A percentile compares a stretch with the other conserved stretches of the same genome.
Conservation (phyloP, 2,329 filamentous ascomycete genomes). For the Aspergillus sp. region DNA sequence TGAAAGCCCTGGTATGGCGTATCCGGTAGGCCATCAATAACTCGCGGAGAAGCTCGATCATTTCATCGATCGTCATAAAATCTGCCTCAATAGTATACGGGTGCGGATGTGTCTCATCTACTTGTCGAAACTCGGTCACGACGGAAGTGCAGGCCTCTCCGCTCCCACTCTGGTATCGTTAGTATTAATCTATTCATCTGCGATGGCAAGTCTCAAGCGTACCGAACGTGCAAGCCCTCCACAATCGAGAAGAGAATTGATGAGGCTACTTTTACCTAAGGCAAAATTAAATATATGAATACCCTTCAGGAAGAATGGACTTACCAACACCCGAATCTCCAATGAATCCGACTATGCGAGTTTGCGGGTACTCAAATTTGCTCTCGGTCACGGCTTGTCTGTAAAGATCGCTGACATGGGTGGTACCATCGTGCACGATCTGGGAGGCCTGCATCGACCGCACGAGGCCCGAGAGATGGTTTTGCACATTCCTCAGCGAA, state of each 20-base stretch:
- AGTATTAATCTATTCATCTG: neutral
- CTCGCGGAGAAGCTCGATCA: conserved; percentile 8
- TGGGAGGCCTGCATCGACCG: neutral
- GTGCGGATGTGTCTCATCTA: conserved; percentile 1
- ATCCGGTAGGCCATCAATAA: neutral
- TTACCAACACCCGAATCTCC: conserved; percentile 7
- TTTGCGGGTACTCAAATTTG: conserved; percentile 5
- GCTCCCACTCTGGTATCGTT: conserved; percentile 6
- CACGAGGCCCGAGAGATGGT: neutral
- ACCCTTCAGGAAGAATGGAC: neutral
- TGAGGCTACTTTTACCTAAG: conserved; percentile 5
- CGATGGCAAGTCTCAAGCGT: neutral
- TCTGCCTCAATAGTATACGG: conserved; percentile 11
- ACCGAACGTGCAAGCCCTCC: conserved; percentile 10
- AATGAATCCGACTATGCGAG: conserved; percentile 6
- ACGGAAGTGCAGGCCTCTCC: conserved; percentile 12
- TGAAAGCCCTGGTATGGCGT: neutral
- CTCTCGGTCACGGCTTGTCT: neutral
- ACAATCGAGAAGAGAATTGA: conserved; percentile 11
- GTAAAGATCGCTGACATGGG: neutral
- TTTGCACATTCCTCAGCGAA: neutral
- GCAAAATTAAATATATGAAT: neutral
- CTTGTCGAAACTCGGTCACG: conserved; percentile 12
- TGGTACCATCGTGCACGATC: neutral
- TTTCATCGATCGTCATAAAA: conserved; percentile 8